These are phyloP conservation scores for Colletotrichum karsti DNA, from an alignment of 2,329 filamentous ascomycete genomes.

Conservation along the genomic window DNA sequence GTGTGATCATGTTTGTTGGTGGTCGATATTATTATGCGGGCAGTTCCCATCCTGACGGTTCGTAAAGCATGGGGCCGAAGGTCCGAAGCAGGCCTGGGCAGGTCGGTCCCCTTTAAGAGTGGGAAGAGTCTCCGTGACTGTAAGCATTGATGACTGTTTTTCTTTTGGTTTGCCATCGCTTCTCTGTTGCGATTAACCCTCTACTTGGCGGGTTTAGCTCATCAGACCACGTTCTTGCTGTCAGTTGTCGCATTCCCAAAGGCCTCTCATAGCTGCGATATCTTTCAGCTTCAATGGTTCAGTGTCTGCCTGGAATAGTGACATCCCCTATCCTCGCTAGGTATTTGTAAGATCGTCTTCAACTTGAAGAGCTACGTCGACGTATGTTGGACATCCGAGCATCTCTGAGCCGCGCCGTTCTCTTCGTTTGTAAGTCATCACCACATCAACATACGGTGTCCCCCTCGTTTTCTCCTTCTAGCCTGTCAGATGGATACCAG, in stretches of 20 bases:
- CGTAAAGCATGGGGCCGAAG: not conserved
- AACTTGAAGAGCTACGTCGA: too few species aligned
- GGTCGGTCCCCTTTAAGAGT: not conserved
- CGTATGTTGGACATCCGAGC: too few species aligned
- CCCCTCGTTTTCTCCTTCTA: too few species aligned
- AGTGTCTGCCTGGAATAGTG: too few species aligned
- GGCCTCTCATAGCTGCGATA: not conserved
- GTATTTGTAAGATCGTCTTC: too few species aligned
- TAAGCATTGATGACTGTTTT: not conserved
- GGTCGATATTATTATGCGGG: not conserved
- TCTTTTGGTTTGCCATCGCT: not conserved
- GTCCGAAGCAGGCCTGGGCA: not conserved
- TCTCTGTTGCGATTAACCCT: not conserved
- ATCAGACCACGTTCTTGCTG: not conserved
- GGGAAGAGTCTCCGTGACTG: not conserved
- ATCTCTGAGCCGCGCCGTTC: too few species aligned
- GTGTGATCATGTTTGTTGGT: slow-evolving; percentile 3
- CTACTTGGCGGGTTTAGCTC: not conserved
- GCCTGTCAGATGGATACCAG: not conserved
- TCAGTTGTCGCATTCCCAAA: not conserved
- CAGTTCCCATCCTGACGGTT: not conserved
- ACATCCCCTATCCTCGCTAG: too few species aligned
- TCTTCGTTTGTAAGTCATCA: too few species aligned
- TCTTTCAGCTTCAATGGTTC: too few species aligned
- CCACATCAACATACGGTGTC: too few species aligned